These are phyloP conservation scores for Boletus insuetus DNA, from an alignment of 768 basidiomycete genomes.

Conservation along the genomic window DNA sequence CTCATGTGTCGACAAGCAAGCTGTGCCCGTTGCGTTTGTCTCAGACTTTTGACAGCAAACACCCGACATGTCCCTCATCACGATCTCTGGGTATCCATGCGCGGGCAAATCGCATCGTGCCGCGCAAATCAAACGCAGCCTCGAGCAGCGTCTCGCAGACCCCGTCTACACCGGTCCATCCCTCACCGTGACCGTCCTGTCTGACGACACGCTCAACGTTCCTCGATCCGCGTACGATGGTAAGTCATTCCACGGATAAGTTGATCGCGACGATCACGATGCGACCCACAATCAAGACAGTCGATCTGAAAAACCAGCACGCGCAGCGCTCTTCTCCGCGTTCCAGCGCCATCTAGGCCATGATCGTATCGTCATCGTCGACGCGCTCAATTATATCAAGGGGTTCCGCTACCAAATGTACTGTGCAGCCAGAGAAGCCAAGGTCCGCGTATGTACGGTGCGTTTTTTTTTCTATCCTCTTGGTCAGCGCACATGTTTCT, in stretches of 20 bases:
- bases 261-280: no score
- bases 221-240: constrained; percentile 70
- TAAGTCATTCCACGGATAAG: constrained; percentile 33
- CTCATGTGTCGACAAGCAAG: no score
- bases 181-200: constrained; percentile 50
- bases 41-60: no score
- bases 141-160: constrained; percentile 52
- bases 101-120: constrained; percentile 85
- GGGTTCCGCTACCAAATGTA: constrained; percentile 98
- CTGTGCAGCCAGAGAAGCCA: constrained; percentile 88
- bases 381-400: constrained; percentile 96
- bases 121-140: constrained; percentile 53
- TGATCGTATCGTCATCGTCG: constrained; percentile 83
- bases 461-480: constrained; percentile 22
- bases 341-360: constrained; percentile 69
- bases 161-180: constrained; percentile 51
- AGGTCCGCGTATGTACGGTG: constrained; percentile 85
- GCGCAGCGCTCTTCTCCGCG: constrained; percentile 79
- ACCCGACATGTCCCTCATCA: constrained; percentile 68
- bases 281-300: constrained; percentile 41
- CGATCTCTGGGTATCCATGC: constrained; percentile 83
- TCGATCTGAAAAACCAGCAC: constrained; percentile 82
- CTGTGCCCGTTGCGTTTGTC: no score
- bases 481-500: not conserved
- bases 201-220: constrained; percentile 71